Evolutionary conservation across 208 protist species (phyloP).

Genomic region (Crithidia fasciculata): DNA sequence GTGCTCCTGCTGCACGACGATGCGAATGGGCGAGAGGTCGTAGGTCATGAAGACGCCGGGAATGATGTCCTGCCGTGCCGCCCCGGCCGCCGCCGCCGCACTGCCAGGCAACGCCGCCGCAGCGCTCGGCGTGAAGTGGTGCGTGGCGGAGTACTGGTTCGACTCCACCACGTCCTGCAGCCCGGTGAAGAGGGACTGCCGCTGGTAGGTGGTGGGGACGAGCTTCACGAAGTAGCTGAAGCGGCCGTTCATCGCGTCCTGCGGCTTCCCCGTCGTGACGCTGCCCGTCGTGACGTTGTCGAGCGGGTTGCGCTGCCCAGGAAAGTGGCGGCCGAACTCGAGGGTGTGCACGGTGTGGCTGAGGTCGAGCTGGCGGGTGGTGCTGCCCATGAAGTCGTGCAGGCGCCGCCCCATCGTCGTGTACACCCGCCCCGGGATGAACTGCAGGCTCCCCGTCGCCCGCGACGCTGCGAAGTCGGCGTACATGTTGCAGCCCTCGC

Average conservation of each 20-base stretch:
- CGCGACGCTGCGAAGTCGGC: constrained; percentile 70
- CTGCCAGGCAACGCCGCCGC: constrained; percentile 2
- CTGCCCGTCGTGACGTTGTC: constrained; percentile 50
- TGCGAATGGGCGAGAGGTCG: constrained; percentile 86
- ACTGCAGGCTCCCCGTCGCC: constrained; percentile 85
- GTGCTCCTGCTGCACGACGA: constrained; percentile 51
- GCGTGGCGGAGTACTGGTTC: constrained; percentile 92
- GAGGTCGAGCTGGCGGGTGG: constrained; percentile 63
- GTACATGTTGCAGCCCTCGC: constrained; percentile 86
- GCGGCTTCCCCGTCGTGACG: constrained; percentile 19
- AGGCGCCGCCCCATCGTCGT: constrained; percentile 44
- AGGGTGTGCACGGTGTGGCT: constrained; percentile 83
- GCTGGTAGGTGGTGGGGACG: constrained; percentile 83
- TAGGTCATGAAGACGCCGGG: constrained; percentile 90
- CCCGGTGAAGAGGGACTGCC: constrained; percentile 37
- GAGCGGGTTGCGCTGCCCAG: constrained; percentile 79
- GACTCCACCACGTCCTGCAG: constrained; percentile 50
- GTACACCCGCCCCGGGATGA: constrained; percentile 74
- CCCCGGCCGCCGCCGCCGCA: not conserved
- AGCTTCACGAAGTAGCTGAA: constrained; percentile 92
- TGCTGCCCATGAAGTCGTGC: constrained; percentile 64
- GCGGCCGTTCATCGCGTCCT: constrained; percentile 60
- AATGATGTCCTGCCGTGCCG: constrained; percentile 28
- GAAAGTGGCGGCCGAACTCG: constrained; percentile 79
- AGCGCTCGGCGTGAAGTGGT: constrained; percentile 63